A percentile compares a stretch with the other conserved stretches of the same genome.
These are phyloP conservation scores for Corymbia maculata DNA, from an alignment of 345 rosid species.

Conservation along the genomic window DNA sequence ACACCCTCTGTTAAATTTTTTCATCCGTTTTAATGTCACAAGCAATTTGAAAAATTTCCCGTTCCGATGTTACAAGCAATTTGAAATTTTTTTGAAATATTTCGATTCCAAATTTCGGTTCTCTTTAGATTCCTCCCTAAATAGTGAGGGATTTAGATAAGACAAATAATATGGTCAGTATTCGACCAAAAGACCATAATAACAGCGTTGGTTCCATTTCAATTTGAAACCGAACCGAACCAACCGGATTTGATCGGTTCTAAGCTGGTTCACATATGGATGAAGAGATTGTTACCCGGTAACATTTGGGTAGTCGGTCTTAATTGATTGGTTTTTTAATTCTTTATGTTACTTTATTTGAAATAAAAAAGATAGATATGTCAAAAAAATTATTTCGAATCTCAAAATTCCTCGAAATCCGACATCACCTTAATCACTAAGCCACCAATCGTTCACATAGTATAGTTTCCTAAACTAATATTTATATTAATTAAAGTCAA, in stretches of 20 bases:
- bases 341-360: neutral
- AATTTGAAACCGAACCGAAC: no score
- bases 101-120: neutral
- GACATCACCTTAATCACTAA: neutral
- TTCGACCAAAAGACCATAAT: no score
- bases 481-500: neutral
- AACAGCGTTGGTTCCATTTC: neutral
- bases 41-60: neutral
- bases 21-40: neutral
- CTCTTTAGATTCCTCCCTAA: neutral
- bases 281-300: neutral
- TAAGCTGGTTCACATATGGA: neutral
- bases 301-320: neutral
- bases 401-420: neutral
- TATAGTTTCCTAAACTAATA: neutral
- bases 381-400: neutral
- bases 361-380: neutral
- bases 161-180: no score
- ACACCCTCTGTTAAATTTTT: neutral
- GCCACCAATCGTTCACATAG: rapidly evolving
- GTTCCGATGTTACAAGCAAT: neutral
- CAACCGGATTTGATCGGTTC: neutral
- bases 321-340: neutral
- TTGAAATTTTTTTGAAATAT: neutral
- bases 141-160: neutral